A percentile compares a stretch with the other conserved stretches of the same genome.
phyloP scores from a whole-genome alignment of 768 basidiomycete species.

The Russula griseocarnosa region DNA sequence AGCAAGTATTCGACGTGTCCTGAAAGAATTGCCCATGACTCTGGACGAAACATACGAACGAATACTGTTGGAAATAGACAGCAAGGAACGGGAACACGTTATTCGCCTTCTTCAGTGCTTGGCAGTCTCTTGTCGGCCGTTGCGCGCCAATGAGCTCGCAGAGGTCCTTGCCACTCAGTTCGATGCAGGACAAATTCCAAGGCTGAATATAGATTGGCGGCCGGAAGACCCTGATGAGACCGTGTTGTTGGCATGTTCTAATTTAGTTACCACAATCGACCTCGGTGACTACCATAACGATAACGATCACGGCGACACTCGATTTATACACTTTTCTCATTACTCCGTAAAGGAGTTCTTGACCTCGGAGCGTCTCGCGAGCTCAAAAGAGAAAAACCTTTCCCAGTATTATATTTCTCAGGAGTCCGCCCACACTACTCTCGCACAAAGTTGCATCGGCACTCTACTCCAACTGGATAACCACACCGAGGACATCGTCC shows the following conservation, averaged over 20 bases:
- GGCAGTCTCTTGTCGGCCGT: background rate
- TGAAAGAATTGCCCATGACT: background rate
- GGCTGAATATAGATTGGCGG: background rate
- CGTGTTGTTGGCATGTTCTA: background rate
- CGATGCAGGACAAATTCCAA: background rate
- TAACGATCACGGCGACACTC: background rate
- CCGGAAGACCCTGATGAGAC: background rate
- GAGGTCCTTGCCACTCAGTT: background rate
- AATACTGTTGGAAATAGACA: background rate
- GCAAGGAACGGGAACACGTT: background rate
- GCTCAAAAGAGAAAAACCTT: background rate
- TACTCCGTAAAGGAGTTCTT: conserved; percentile 1
- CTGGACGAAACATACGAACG: background rate
- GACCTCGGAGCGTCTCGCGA: background rate
- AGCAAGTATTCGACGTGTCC: background rate
- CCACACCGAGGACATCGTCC: background rate
- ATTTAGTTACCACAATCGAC: background rate
- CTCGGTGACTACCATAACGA: background rate
- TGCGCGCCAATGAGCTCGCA: background rate
- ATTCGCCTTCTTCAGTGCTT: background rate
- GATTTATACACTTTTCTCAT: background rate
- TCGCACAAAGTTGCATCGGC: background rate
- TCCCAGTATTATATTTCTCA: background rate
- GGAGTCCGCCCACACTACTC: background rate
- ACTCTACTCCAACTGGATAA: background rate